These are phyloP conservation scores for Russula lepida DNA, from an alignment of 768 basidiomycete genomes.

Conservation along the genomic window DNA sequence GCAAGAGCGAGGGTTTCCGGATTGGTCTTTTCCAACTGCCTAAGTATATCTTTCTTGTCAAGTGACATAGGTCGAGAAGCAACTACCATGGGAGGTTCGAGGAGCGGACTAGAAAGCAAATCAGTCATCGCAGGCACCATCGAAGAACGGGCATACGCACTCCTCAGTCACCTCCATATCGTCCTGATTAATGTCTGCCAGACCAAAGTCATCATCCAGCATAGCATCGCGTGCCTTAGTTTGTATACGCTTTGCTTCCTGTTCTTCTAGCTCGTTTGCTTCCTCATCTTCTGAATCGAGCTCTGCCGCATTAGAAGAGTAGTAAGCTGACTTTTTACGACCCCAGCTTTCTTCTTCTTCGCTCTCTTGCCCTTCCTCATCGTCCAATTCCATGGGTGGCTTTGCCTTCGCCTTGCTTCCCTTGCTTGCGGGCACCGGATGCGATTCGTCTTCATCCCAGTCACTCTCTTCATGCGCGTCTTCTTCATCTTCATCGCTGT, in stretches of 20 bases:
- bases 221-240: constrained; percentile 62
- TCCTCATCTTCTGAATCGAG: constrained; percentile 86
- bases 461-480: constrained; percentile 33
- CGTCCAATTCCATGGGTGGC: constrained; percentile 17
- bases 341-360: constrained; percentile 76
- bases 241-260: constrained; percentile 77
- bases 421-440: constrained; percentile 22
- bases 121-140: background rate
- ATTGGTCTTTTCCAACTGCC: constrained; percentile 62
- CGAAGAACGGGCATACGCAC: constrained; percentile 1
- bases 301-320: constrained; percentile 74
- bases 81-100: constrained; percentile 31
- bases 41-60: constrained; percentile 53
- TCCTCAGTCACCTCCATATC: constrained; percentile 24
- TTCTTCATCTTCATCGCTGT: constrained; percentile 40
- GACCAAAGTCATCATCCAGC: constrained; percentile 75
- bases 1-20: constrained; percentile 77
- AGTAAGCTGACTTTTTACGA: constrained; percentile 68
- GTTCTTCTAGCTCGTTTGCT: constrained; percentile 78
- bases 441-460: constrained; percentile 18
- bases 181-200: constrained; percentile 49
- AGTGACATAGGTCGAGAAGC: constrained; percentile 35
- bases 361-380: constrained; percentile 26
- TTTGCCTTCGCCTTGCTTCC: constrained; percentile 24
- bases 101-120: constrained; percentile 28